Evolutionary conservation across 345 rosid genomes (phyloP).

Genomic region (Hibiscus tridactylites): DNA sequence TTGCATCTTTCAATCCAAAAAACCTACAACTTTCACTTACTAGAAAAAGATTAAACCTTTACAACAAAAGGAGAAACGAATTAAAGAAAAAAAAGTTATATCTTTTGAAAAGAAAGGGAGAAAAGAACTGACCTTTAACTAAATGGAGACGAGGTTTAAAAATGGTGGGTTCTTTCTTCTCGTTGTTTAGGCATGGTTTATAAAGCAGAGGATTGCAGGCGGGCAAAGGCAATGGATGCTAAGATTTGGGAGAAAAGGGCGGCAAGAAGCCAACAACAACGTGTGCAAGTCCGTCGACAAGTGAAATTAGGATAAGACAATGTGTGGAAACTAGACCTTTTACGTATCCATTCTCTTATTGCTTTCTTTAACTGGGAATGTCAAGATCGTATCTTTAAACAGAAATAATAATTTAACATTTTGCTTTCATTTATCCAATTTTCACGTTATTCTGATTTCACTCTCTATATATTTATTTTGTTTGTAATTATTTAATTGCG

Average conservation of each 20-base stretch:
- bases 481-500: no score
- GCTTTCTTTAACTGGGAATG: neutral
- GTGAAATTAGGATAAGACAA: slow-evolving; percentile 9
- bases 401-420: neutral
- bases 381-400: neutral
- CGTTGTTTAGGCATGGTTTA: neutral
- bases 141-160: neutral
- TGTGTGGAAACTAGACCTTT: slow-evolving; percentile 5
- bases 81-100: neutral
- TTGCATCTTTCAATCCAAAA: no score
- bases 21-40: no score
- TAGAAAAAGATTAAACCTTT: no score
- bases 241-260: neutral
- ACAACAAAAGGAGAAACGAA: neutral
- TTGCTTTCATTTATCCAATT: neutral
- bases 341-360: neutral
- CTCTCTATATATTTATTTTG: no score
- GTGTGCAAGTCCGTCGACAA: neutral
- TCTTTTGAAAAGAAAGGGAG: neutral
- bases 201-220: neutral
- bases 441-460: neutral
- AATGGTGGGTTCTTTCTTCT: neutral
- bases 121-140: neutral
- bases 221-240: neutral
- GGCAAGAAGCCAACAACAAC: neutral